Percentiles rank a stretch among this genome's conserved stretches.
These are phyloP conservation scores for Ogataea nitratoaversa DNA, from an alignment of 805 yeast species.

Conservation along the genomic window DNA sequence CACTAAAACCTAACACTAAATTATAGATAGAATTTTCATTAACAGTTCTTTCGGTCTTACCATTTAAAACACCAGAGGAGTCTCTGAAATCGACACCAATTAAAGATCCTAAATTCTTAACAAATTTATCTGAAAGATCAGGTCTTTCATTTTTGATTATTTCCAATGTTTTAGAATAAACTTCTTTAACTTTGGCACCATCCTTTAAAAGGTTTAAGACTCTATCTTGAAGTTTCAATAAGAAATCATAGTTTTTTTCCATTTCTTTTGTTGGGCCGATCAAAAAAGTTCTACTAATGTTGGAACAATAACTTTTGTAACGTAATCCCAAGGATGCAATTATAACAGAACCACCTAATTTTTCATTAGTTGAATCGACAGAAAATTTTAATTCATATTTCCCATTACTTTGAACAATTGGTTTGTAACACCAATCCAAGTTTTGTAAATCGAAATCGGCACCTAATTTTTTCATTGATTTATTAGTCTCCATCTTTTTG, in stretches of 20 bases:
- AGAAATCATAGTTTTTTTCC: conserved; percentile 73
- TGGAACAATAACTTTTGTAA: conserved; percentile 85
- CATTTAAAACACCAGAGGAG: conserved; percentile 64
- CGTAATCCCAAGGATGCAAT: conserved; percentile 80
- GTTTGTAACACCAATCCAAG: conserved; percentile 91
- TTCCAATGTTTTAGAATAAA: conserved; percentile 60
- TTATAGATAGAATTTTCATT: conserved; percentile 72
- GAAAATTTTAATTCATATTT: conserved; percentile 79
- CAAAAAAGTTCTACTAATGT: conserved; percentile 80
- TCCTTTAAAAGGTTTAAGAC: conserved; percentile 58
- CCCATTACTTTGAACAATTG: conserved; percentile 86
- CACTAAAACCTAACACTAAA: conserved; percentile 72
- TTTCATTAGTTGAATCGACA: conserved; percentile 67
- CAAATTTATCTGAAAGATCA: conserved; percentile 57
- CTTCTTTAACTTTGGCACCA: conserved; percentile 62
- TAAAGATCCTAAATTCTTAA: conserved; percentile 82
- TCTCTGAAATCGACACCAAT: conserved; percentile 90
- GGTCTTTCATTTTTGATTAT: conserved; percentile 61
- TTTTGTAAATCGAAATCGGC: conserved; percentile 70
- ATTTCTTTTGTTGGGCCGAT: conserved; percentile 83
- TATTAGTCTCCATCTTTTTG: conserved; percentile 42
- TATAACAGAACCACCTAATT: conserved; percentile 72
- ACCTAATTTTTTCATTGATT: conserved; percentile 50
- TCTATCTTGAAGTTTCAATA: conserved; percentile 64
- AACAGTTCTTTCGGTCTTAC: conserved; percentile 64